Base-by-base conservation (phyloP, 2,329 filamentous ascomycete genomes). In the Sphaerulina vaccinii region DNA sequence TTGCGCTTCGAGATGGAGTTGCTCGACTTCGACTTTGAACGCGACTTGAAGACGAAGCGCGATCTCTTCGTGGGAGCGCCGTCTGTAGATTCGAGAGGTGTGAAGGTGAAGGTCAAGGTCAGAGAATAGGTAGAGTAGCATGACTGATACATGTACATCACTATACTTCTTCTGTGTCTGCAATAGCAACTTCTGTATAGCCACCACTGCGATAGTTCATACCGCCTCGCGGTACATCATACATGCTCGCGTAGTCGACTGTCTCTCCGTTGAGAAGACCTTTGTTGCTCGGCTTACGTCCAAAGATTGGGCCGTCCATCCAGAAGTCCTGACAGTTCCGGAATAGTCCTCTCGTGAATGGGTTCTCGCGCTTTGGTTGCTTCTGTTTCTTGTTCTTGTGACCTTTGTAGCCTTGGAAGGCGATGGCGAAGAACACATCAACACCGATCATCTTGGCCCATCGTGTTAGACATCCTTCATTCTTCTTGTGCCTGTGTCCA, bases 241-340 rank as follows among this genome's bases (percentile, higher is more conserved):
- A 99, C 79, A 97, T 83, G 51, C 81, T 82, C 16, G 87, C 88
- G 70, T 96, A 99, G 72, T 96, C 90, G 40, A 99, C 82, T 33
- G 79, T 75, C 63, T 87, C 80, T 2, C 93, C 92, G 11, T 84
- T 88, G 6, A 99, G 73, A 68, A 90, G 74, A 0, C 87, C 90
- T 37, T 79, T 78, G 10, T 91, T 91, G 44, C 82, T 86, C 52
- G 86, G 80, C 62, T 79, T 82, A 9, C 86, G 84, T 68, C 96
- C 92, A 15, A 95, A 70, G 0, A 92, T 87, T 2, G 88, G 85
- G 1, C 88, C 84, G 67, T 97, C 93, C 64, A 88, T 92, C 90
- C 91, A 97, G 69, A 99, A 99, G 71, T 99, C 95, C 60, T 83
- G 86, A 72, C 93, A 99, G 68, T 99, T 99, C 53, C 85, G 81